phyloP scores from a whole-genome alignment of 441 rosid genomes.

The Corymbia calophylla region DNA sequence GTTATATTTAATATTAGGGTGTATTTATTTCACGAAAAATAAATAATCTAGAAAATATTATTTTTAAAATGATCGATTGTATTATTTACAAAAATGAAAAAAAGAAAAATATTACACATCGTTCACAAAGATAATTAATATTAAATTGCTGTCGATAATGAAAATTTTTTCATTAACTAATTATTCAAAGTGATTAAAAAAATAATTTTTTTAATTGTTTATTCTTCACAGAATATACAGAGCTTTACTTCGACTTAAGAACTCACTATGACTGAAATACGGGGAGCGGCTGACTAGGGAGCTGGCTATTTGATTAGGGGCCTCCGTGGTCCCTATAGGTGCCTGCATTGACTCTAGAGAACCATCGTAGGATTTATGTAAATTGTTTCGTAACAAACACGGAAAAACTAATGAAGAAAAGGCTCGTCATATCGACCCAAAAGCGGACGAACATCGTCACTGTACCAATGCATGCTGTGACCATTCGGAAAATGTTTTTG shows the following conservation, averaged over 20 bases:
- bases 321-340: not conserved
- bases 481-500: not conserved
- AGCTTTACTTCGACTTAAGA: not conserved
- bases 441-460: not conserved
- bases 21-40: fast-evolving
- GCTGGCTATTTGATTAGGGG: not conserved
- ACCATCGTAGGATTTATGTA: not conserved
- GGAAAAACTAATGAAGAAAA: not conserved
- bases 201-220: fast-evolving
- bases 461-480: not conserved
- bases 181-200: not conserved
- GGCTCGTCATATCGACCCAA: not conserved
- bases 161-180: fast-evolving
- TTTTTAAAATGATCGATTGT: not conserved
- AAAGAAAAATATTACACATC: fast-evolving
- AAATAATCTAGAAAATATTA: not conserved
- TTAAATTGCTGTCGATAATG: fast-evolving
- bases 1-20: not conserved
- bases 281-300: not conserved
- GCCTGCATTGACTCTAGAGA: not conserved
- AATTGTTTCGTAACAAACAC: not conserved
- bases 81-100: not conserved
- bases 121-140: fast-evolving
- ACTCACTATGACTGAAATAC: not conserved
- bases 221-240: fast-evolving